phyloP scores from a whole-genome alignment of 2,329 filamentous ascomycete genomes.

The Xylaria sp. region DNA sequence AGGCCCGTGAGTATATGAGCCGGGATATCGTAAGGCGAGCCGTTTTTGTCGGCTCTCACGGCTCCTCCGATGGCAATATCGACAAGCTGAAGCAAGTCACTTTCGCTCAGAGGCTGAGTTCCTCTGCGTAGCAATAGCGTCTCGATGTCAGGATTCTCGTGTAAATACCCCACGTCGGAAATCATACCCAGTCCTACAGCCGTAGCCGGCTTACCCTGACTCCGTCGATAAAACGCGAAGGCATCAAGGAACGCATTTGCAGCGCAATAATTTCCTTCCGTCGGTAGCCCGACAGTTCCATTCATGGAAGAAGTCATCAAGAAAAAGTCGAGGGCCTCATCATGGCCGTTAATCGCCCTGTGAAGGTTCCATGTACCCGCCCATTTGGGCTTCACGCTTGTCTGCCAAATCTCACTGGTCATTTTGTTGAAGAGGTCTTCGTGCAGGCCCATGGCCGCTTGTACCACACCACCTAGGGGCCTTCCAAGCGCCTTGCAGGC shows the following conservation, averaged over 20 bases:
- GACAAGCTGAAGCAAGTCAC: constrained; percentile 31
- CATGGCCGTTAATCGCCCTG: constrained; percentile 23
- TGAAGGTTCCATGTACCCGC: constrained; percentile 36
- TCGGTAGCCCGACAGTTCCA: constrained; percentile 39
- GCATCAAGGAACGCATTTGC: constrained; percentile 46
- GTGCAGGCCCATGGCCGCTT: constrained; percentile 43
- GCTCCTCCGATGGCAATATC: neutral
- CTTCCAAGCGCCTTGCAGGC: constrained; percentile 14
- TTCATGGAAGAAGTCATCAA: constrained; percentile 37
- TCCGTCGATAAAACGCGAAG: constrained; percentile 37
- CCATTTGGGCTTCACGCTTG: constrained; percentile 32
- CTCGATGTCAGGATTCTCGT: constrained; percentile 39
- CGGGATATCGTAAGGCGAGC: too few relatives aligned
- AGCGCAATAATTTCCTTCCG: constrained; percentile 46
- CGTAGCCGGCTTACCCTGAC: constrained; percentile 34
- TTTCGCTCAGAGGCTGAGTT: constrained; percentile 32
- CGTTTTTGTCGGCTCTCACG: neutral
- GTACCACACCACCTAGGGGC: constrained; percentile 33
- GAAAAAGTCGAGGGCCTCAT: constrained; percentile 43
- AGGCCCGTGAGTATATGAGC: constrained; percentile 34
- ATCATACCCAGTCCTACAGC: constrained; percentile 43
- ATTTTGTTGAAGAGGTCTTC: constrained; percentile 37
- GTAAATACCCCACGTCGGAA: constrained; percentile 43
- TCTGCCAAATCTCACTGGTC: constrained; percentile 36
- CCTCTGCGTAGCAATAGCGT: constrained; percentile 28